Evolutionary conservation across 1,139 yeast genomes (phyloP), one percentile per base, ranked within the genome.

Genomic region (Yamadazyma diospyri): DNA sequence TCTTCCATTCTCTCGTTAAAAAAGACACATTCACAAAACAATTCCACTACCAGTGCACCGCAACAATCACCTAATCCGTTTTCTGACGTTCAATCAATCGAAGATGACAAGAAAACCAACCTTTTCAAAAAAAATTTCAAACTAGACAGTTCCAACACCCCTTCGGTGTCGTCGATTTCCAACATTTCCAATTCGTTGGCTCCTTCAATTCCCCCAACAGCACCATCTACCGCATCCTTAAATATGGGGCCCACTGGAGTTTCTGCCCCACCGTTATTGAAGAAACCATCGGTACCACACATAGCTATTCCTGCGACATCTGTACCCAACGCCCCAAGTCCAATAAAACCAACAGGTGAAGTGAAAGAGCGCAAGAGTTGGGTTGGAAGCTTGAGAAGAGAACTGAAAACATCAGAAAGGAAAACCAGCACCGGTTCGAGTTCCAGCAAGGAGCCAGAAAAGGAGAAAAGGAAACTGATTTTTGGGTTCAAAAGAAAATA

Each of bases 21-120:
- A 9, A 6, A 18, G 6, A n/a, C n/a, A n/a, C n/a, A n/a, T n/a
- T n/a, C n/a, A n/a, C 20, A 18, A 18, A 18, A 18, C 9, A 18
- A 9, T 9, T 18, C 20, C 20, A n/a, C 21, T 14, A 4, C 8
- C 25, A 13, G 23, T 12, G n/a, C 11, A 16, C 12, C 16, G 10
- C 11, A 10, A 9, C 12, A 26, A n/a, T 19, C 23, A 19, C 85
- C 95, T 9, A 88, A 92, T 53, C 98, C 97, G 0, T 97, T 98
- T 16, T 10, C 29, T 55, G 92, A 82, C 59, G 98, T 98, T 30
- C 18, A 16, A 10, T 23, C 30, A 11, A 14, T 23, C 4, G 31
- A 25, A 9, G 32, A 29, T 5, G 33, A 32, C 15, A 35, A 35
- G 15, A 42, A 41, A 27, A 36, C 48, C 2, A 45, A 50, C 10